Evolutionary conservation across 2,329 filamentous ascomycete genomes (phyloP), one percentile per base, ranked within the genome.

Genomic region (Magnaporthiopsis rhizophila): DNA sequence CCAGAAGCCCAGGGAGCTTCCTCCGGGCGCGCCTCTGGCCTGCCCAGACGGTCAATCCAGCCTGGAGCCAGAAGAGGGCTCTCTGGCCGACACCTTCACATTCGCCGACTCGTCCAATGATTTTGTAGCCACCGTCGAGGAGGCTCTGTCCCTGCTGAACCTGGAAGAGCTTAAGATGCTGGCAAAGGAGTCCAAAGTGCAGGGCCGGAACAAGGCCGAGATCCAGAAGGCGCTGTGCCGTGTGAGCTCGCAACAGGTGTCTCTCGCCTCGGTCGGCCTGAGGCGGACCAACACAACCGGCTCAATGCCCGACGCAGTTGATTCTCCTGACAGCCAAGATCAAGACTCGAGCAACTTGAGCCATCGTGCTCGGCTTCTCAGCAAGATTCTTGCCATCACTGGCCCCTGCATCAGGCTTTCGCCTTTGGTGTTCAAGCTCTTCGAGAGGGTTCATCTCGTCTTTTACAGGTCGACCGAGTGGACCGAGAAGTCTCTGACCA

Each of bases 391-490:
- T 69, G 81, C 83, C 36, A 87, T 88, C 65, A 90, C 90, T 0
- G 95, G 95, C 0, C 86, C 92, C 18, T 97, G 93, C 68, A 88
- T 98, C 66, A 84, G 94, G 53, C 83, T 99, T 15, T 91, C 91
- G 0, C 77, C 88, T 0, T 77, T 84, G 0, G 83, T 88, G 0
- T 84, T 92, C 67, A 91, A 88, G 70, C 83, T 99, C 0, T 99
- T 99, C 71, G 92, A 97, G 74, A 86, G 95, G 32, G 92, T 98
- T 0, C 95, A 98, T 76, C 79, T 99, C 2, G 92, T 99, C 34
- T 99, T 97, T 74, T 98, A 98, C 74, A 85, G 94, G 65, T 97
- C 93, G 12, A 96, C 92, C 0, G 91, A 97, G 73, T 99, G 95
- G 95, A 96, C 93, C 0, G 94, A 98, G 71, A 98, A 97, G 74